Conservation (phyloP, 2,329 filamentous ascomycete species). For the Talaromyces albobiverticillius region DNA sequence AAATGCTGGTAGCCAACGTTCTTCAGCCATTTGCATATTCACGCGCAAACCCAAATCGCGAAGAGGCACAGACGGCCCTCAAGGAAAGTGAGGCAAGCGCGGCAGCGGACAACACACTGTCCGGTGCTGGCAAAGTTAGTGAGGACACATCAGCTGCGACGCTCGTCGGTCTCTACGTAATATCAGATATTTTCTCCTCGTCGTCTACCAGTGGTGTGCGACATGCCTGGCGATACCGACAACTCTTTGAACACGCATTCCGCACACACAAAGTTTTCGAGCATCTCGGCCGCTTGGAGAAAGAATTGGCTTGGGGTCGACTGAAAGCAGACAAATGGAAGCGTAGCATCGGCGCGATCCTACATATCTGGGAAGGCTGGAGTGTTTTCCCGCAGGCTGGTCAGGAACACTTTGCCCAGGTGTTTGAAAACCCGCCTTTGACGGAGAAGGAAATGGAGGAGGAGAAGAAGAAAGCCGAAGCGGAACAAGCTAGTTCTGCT, state of each 20-base stretch:
- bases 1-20: slow-evolving; percentile 80
- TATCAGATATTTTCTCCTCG: slow-evolving; percentile 76
- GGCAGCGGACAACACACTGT: slow-evolving; percentile 32
- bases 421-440: slow-evolving; percentile 69
- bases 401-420: slow-evolving; percentile 66
- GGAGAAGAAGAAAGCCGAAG: slow-evolving; percentile 43
- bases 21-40: slow-evolving; percentile 72
- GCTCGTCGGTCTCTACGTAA: slow-evolving; percentile 76
- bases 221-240: slow-evolving; percentile 82
- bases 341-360: slow-evolving; percentile 66
- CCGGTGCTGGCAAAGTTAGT: slow-evolving; percentile 38
- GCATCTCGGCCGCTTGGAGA: slow-evolving; percentile 69
- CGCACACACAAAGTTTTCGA: slow-evolving; percentile 69
- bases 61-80: slow-evolving; percentile 19
- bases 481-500: slow-evolving; percentile 34
- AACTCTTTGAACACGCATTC: slow-evolving; percentile 73
- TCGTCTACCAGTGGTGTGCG: slow-evolving; percentile 72
- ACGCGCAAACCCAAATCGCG: slow-evolving; percentile 60
- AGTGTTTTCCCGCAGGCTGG: slow-evolving; percentile 69
- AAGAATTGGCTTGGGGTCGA: slow-evolving; percentile 72
- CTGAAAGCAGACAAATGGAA: slow-evolving; percentile 83
- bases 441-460: slow-evolving; percentile 44
- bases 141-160: slow-evolving; percentile 69
- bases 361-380: slow-evolving; percentile 67
- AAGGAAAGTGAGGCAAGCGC: slow-evolving; percentile 33